Conservation (phyloP, 2,329 filamentous ascomycete genomes). For the Remersonia thermophila region DNA sequence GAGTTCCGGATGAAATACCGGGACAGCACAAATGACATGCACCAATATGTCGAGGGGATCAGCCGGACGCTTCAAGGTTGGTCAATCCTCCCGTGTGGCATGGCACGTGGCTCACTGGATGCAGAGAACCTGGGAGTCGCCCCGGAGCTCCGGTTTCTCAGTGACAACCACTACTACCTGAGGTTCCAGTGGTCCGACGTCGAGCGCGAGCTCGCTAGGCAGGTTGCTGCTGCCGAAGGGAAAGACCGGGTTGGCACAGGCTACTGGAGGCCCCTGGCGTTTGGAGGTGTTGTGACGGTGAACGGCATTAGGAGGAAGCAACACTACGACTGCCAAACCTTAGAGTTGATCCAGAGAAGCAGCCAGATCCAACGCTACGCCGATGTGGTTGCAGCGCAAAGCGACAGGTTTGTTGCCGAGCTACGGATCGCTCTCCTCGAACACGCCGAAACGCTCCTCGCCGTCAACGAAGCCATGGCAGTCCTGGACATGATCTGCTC, state of each 20-base stretch:
- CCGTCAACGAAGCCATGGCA: conserved; percentile 73
- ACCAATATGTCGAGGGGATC: conserved; percentile 10
- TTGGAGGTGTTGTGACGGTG: conserved; percentile 45
- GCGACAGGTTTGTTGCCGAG: conserved; percentile 60
- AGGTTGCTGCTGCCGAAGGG: conserved; percentile 38
- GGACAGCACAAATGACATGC: conserved; percentile 4
- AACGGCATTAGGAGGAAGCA: conserved; percentile 63
- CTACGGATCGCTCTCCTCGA: conserved; percentile 61
- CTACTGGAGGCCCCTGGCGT: not conserved
- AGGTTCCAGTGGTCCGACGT: conserved; percentile 40
- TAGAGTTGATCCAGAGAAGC: conserved; percentile 72
- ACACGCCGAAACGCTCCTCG: conserved; percentile 64
- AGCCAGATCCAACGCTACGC: conserved; percentile 67
- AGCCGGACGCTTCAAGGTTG: conserved; percentile 7
- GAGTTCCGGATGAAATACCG: conserved; percentile 7
- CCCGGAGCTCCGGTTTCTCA: conserved; percentile 10
- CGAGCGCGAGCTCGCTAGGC: conserved; percentile 6
- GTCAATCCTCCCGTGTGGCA: not conserved
- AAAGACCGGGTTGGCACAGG: not conserved
- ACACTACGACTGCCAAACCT: conserved; percentile 76
- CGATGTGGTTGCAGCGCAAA: conserved; percentile 72
- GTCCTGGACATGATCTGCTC: conserved; percentile 75
- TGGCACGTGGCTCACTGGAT: not conserved
- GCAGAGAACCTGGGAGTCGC: conserved; percentile 5
- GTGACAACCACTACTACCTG: conserved; percentile 29